Evolutionary conservation across 2,329 filamentous ascomycete species (phyloP).

Genomic region (Calonectria montana): DNA sequence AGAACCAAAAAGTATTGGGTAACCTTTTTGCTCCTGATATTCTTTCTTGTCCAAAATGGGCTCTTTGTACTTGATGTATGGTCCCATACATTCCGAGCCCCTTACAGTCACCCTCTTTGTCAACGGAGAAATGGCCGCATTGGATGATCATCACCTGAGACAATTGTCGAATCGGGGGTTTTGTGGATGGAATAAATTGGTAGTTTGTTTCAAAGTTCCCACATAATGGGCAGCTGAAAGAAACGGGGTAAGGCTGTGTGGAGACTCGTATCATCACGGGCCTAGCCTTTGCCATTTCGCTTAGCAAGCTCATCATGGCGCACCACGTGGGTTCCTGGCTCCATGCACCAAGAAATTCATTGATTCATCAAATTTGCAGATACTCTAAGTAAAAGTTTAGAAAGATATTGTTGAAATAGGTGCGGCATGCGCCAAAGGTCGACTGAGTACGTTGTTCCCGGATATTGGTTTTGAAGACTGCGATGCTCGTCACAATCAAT

Average conservation of each 20-base stretch:
- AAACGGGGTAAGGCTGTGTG: conserved; percentile 1
- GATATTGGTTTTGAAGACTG: not conserved
- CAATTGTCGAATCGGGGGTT: not conserved
- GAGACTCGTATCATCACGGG: not conserved
- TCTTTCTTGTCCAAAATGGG: not conserved
- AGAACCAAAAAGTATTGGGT: not conserved
- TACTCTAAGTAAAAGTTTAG: not conserved
- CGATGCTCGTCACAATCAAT: not conserved
- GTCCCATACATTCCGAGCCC: too few species aligned
- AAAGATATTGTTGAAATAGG: not conserved
- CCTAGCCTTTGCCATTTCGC: not conserved
- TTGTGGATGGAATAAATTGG: conserved; percentile 1
- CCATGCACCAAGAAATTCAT: not conserved
- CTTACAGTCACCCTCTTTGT: not conserved
- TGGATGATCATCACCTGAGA: not conserved
- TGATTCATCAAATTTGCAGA: not conserved
- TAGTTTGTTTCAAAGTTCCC: not conserved
- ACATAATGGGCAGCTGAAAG: not conserved
- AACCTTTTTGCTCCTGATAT: too few species aligned
- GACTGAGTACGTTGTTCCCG: not conserved
- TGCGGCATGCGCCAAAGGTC: too few species aligned
- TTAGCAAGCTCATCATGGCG: not conserved
- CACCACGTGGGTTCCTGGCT: not conserved
- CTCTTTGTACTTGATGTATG: not conserved
- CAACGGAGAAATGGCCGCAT: not conserved